phyloP scores from a whole-genome alignment of 2,329 filamentous ascomycete species.

The Penicillium sp. region DNA sequence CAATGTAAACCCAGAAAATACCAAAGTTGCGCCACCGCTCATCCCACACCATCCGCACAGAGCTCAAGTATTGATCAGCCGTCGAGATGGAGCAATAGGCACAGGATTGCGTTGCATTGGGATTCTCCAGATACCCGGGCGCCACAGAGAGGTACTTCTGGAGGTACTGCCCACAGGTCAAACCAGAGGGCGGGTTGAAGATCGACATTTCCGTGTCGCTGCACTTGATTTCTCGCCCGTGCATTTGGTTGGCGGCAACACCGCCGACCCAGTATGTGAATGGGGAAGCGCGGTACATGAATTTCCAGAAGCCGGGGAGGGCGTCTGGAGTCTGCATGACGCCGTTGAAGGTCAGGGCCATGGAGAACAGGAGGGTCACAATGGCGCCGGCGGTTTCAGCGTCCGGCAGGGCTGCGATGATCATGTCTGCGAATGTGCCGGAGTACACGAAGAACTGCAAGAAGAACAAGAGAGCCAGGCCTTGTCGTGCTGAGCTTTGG shows the following conservation, averaged over 20 bases:
- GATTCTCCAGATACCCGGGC: conserved; percentile 59
- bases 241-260: conserved; percentile 69
- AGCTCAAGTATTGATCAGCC: conserved; percentile 43
- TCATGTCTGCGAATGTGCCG: conserved; percentile 76
- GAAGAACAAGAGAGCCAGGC: conserved; percentile 75
- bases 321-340: conserved; percentile 65
- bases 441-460: conserved; percentile 76
- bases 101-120: conserved; percentile 53
- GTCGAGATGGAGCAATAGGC: conserved; percentile 45
- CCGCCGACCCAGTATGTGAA: conserved; percentile 53
- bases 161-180: conserved; percentile 65
- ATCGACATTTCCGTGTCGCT: conserved; percentile 66
- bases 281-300: conserved; percentile 64
- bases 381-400: conserved; percentile 75
- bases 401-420: conserved; percentile 73
- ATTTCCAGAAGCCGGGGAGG: conserved; percentile 69
- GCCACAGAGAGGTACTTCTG: conserved; percentile 48
- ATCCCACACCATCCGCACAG: conserved; percentile 42
- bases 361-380: conserved; percentile 74
- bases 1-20: conserved; percentile 60
- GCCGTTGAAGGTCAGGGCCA: conserved; percentile 76
- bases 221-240: conserved; percentile 66
- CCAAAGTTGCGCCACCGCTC: conserved; percentile 72
- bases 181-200: conserved; percentile 60
- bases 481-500: conserved; percentile 67